Evolutionary conservation across 257 asterid genomes (phyloP).

Genomic region (Capsicum chinense): DNA sequence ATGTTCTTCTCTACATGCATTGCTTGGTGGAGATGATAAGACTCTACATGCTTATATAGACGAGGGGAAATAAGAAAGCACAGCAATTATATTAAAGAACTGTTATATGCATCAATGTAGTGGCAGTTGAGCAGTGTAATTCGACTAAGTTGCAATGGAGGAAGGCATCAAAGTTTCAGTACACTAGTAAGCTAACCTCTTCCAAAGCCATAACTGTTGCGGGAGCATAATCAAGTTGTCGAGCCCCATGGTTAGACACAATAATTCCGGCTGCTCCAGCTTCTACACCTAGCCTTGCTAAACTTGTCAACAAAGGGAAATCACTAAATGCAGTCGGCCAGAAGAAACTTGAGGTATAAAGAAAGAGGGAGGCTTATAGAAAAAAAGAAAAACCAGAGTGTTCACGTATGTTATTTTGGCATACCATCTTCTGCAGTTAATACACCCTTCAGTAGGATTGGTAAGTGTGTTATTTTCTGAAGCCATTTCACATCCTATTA

Average conservation of each 20-base stretch:
- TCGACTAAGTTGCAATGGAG: neutral
- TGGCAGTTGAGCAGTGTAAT: neutral
- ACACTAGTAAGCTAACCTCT: constrained; percentile 50
- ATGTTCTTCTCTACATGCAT: neutral
- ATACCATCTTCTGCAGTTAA: constrained; percentile 84
- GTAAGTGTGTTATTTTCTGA: constrained; percentile 68
- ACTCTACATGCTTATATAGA: neutral
- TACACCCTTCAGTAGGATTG: constrained; percentile 81
- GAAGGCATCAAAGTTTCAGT: neutral
- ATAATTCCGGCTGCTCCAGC: constrained; percentile 79
- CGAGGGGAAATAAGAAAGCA: neutral
- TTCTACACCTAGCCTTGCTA: constrained; percentile 65
- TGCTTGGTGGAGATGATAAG: neutral
- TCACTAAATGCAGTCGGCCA: neutral
- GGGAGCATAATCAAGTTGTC: constrained; percentile 82
- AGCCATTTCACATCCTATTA: constrained; percentile 87
- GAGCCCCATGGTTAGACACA: constrained; percentile 89
- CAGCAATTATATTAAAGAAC: neutral
- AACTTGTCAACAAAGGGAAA: constrained; percentile 23
- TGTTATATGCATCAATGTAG: neutral
- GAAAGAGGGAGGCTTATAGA: neutral
- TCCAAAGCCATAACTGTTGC: constrained; percentile 74
- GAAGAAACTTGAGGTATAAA: constrained; percentile 6
- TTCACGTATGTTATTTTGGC: neutral
- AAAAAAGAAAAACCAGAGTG: neutral